Evolutionary conservation across 345 rosid genomes (phyloP).

Genomic region (Xanthoceras sorbifolium): DNA sequence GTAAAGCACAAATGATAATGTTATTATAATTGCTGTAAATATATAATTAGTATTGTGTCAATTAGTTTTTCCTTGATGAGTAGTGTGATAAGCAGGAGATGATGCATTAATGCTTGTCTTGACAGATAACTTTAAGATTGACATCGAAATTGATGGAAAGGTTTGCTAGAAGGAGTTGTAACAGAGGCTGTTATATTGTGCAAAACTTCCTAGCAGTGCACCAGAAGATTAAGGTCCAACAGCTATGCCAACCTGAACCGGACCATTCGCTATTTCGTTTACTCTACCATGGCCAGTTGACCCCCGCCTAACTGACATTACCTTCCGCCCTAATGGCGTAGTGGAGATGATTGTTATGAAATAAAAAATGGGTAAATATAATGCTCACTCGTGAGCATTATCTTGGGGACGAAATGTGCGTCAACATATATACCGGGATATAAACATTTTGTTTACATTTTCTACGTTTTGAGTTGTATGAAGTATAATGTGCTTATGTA

Average conservation of each 20-base stretch:
- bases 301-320: constrained; percentile 41
- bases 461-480: too few species aligned
- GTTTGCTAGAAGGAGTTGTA: constrained; percentile 61
- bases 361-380: background rate
- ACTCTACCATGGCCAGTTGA: constrained; percentile 58
- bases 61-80: background rate
- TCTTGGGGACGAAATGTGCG: too few species aligned
- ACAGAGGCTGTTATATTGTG: constrained; percentile 34
- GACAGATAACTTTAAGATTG: constrained; percentile 58
- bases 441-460: too few species aligned
- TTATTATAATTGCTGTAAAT: background rate
- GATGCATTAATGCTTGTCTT: constrained; percentile 6
- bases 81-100: background rate
- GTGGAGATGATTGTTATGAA: constrained; percentile 51
- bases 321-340: constrained; percentile 43
- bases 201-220: constrained; percentile 26
- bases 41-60: background rate
- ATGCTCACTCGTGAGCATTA: too few species aligned
- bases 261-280: constrained; percentile 45
- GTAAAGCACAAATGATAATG: too few species aligned
- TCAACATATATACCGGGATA: too few species aligned
- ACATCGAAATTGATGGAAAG: constrained; percentile 52
- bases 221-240: constrained; percentile 34
- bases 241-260: constrained; percentile 45
- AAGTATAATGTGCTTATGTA: too few species aligned